Conservation (phyloP, 768 basidiomycete species). For the Mycena olivaceomarginata region DNA sequence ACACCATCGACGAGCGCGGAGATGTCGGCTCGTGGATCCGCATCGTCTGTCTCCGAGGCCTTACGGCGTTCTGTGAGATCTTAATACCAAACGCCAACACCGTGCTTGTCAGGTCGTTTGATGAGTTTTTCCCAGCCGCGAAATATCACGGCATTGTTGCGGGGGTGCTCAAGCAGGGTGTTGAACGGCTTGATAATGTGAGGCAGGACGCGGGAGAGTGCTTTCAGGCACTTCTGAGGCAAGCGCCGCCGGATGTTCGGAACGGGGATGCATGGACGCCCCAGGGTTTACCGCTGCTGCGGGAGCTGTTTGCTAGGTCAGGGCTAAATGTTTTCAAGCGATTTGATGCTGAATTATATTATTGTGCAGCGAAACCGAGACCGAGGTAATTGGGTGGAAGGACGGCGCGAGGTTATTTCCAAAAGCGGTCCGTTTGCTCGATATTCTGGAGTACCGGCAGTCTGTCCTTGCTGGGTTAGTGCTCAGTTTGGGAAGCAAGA, state of each 20-base stretch:
- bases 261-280: conserved; percentile 71
- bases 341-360: conserved; percentile 26
- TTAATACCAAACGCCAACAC: conserved; percentile 66
- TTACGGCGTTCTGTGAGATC: conserved; percentile 72
- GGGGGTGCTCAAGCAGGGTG: conserved; percentile 90
- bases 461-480: conserved; percentile 83
- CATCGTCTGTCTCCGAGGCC: conserved; percentile 81
- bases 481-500: conserved; percentile 88
- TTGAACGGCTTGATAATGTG: conserved; percentile 94
- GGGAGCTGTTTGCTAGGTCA: conserved; percentile 73
- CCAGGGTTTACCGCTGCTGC: conserved; percentile 66
- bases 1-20: conserved; percentile 94
- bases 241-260: conserved; percentile 64
- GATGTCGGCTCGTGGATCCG: conserved; percentile 99
- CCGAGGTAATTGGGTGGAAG: conserved; percentile 73
- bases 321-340: conserved; percentile 39
- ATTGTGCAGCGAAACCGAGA: conserved; percentile 56
- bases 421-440: conserved; percentile 78
- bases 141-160: conserved; percentile 75
- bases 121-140: conserved; percentile 75
- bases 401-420: conserved; percentile 87
- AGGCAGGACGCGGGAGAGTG: conserved; percentile 86
- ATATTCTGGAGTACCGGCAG: conserved; percentile 76
- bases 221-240: conserved; percentile 69
- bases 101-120: conserved; percentile 66